Conservation (phyloP, 2,329 filamentous ascomycete species). For the Coleophoma eucalyptorum region DNA sequence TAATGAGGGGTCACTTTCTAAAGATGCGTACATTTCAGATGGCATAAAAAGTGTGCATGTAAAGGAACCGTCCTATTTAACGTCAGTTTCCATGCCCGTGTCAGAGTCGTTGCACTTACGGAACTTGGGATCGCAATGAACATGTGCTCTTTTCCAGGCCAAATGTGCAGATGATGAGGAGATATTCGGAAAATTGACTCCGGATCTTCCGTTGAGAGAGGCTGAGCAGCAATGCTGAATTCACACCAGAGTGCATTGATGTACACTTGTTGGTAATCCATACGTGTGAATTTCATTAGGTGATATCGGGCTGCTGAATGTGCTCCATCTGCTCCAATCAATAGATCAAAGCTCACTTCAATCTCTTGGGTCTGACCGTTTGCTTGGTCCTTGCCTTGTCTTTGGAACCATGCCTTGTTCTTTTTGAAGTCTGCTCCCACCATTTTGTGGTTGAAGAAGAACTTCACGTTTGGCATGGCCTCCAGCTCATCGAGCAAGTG, state of each 20-base stretch:
- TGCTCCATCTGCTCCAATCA: slow-evolving; percentile 93
- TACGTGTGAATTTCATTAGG: slow-evolving; percentile 89
- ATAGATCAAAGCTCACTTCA: slow-evolving; percentile 82
- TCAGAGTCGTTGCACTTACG: slow-evolving; percentile 4
- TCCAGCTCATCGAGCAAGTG: slow-evolving; percentile 80
- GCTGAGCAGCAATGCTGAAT: slow-evolving; percentile 68
- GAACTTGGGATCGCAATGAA: slow-evolving; percentile 88
- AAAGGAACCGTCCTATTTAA: slow-evolving; percentile 76
- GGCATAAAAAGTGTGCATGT: slow-evolving; percentile 93
- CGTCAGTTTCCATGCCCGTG: too few species aligned
- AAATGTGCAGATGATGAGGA: slow-evolving; percentile 93
- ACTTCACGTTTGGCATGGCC: slow-evolving; percentile 78
- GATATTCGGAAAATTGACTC: slow-evolving; percentile 69
- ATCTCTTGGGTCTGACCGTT: slow-evolving; percentile 52
- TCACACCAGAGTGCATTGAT: slow-evolving; percentile 98
- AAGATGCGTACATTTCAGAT: slow-evolving; percentile 59
- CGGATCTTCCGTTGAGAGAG: slow-evolving; percentile 25
- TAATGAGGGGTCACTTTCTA: slow-evolving; percentile 59
- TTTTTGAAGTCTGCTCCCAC: slow-evolving; percentile 80
- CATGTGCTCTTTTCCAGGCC: slow-evolving; percentile 93
- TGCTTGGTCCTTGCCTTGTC: slow-evolving; percentile 10
- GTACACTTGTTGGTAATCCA: slow-evolving; percentile 92
- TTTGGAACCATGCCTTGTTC: slow-evolving; percentile 85
- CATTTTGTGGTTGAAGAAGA: slow-evolving; percentile 92
- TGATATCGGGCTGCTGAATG: slow-evolving; percentile 90